A percentile compares a stretch with the other conserved stretches of the same genome.
These are phyloP conservation scores for Pseudocercospora fuligena DNA, from an alignment of 2,329 filamentous ascomycete species.

Conservation along the genomic window DNA sequence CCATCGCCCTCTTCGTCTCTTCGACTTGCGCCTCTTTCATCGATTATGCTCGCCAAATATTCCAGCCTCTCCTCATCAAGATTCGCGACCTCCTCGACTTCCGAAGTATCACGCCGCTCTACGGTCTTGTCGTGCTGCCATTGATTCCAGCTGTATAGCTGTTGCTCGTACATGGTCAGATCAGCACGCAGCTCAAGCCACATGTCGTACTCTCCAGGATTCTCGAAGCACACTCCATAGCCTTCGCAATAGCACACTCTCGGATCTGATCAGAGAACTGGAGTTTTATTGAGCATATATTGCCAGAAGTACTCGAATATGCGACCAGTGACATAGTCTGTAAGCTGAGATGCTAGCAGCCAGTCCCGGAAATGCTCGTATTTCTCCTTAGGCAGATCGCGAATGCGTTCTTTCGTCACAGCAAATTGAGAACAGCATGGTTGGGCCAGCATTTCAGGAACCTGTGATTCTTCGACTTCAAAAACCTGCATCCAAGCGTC, in stretches of 20 bases:
- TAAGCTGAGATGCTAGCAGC: constrained; percentile 60
- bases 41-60: background rate
- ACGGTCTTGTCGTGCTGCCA: constrained; percentile 44
- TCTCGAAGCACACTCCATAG: constrained; percentile 65
- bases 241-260: constrained; percentile 67
- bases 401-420: constrained; percentile 61
- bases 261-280: constrained; percentile 56
- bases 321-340: constrained; percentile 61
- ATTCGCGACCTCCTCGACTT: constrained; percentile 32
- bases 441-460: constrained; percentile 59
- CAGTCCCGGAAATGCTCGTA: constrained; percentile 65
- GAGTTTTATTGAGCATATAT: constrained; percentile 61
- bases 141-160: constrained; percentile 50
- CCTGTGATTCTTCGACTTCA: constrained; percentile 45
- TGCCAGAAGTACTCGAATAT: constrained; percentile 71
- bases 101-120: constrained; percentile 27
- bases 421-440: constrained; percentile 70
- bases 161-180: constrained; percentile 46
- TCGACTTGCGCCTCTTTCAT: constrained; percentile 11
- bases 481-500: constrained; percentile 55
- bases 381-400: constrained; percentile 55
- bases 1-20: background rate
- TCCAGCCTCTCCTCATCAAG: constrained; percentile 47
- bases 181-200: constrained; percentile 54
- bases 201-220: constrained; percentile 53